Base-by-base conservation (phyloP, 2,329 filamentous ascomycete species). In the Boeremia lycopersici region DNA sequence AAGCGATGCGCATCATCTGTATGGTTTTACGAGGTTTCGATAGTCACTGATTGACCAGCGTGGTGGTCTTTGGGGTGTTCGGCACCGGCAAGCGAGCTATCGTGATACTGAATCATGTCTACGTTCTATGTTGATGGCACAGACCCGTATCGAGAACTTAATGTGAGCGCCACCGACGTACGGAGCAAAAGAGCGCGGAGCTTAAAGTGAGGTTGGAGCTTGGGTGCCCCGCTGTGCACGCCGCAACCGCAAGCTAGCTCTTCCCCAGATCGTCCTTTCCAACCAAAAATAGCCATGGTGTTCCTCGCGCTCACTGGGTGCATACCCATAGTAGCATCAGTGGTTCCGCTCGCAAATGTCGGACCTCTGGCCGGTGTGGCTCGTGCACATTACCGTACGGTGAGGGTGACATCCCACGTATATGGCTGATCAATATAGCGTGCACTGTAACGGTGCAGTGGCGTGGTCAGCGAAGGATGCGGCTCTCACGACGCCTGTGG, bases 11-110 rank as follows among this genome's bases (percentile, higher is more conserved):
- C 39, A 38, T 49, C 40, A 48, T 38, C 33, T 50, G 53, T 45
- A 34, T 45, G 31, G 3, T 36, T 51, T 52, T 45, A 41, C 45
- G 48, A 53, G 45, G 11, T 53, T 59, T 53, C 51, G 48, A 55
- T 53, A 53, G 51, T 48, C 44, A 17, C 8, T 35, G 19, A 23
- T 4, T n/a, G 12, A 23, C 15, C 6, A 23, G 28, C 26, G 28
- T 19, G 15, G 28, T 30, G 8, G 23, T 10, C 4, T 5, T 19
- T 4, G 13, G 6, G 12, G 7, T 0, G 8, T n/a, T 13, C 30
- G n/a, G 25, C 23, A 38, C 17, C 12, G 15, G 47, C 19, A 26
- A 7, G 5, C 28, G 15, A 15, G 8, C 10, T 26, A 47, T 47
- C 38, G 49, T 26, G 31, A 31, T 31, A 38, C n/a, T 26, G 11